A percentile compares a stretch with the other conserved stretches of the same genome.
These are phyloP conservation scores for Puccinia horiana DNA, from an alignment of 1,284 basidiomycete genomes.

Conservation along the genomic window DNA sequence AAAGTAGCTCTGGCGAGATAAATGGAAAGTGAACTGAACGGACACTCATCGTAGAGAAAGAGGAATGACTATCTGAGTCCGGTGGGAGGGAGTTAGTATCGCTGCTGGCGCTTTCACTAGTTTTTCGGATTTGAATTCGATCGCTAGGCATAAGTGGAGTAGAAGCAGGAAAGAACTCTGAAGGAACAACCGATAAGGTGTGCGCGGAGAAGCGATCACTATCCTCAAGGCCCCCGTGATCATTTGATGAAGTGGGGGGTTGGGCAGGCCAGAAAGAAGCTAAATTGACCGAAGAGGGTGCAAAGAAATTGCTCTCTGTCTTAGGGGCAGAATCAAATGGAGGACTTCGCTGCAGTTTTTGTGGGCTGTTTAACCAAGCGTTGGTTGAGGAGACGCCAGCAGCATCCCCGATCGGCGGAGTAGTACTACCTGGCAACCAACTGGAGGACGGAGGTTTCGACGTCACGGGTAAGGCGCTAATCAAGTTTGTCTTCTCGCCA, in stretches of 20 bases:
- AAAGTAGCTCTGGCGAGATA: slow-evolving; percentile 5
- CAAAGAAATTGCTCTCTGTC: neutral
- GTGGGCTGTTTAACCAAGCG: neutral
- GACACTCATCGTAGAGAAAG: neutral
- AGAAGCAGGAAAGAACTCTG: slow-evolving; percentile 25
- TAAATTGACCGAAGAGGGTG: slow-evolving; percentile 16
- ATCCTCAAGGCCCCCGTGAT: neutral
- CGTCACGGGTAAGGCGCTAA: neutral
- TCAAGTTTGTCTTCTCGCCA: neutral
- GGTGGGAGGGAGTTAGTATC: slow-evolving; percentile 10
- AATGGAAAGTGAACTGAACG: neutral
- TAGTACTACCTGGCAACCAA: neutral
- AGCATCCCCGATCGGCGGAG: slow-evolving; percentile 1
- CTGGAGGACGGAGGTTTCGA: slow-evolving; percentile 8
- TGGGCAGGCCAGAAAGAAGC: slow-evolving; percentile 26
- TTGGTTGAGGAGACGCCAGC: neutral
- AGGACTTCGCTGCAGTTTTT: slow-evolving; percentile 8
- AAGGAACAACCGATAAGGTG: slow-evolving; percentile 15
- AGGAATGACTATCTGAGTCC: slow-evolving; percentile 2
- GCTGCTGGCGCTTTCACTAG: slow-evolving; percentile 19
- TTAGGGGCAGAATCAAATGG: neutral
- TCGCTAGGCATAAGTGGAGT: neutral
- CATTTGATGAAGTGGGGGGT: neutral
- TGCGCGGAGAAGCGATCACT: neutral
- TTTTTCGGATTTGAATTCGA: slow-evolving; percentile 18